These are phyloP conservation scores for Crucihimalaya himalaica DNA, from an alignment of 345 rosid species.

Conservation along the genomic window DNA sequence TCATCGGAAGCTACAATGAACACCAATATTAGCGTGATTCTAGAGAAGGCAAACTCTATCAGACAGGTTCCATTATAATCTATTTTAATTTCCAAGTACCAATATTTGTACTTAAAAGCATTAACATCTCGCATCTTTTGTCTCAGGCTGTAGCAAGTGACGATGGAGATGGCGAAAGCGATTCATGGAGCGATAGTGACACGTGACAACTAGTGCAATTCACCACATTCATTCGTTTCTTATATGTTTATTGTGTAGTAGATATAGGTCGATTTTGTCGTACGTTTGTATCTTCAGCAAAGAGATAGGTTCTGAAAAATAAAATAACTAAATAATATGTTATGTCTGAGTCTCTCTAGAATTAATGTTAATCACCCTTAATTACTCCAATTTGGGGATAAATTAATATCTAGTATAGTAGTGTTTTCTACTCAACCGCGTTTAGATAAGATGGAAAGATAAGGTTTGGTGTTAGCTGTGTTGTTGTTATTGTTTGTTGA, in stretches of 20 bases:
- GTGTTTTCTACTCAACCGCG: background rate
- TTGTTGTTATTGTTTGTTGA: no score
- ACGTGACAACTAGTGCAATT: background rate
- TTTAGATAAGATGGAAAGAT: no score
- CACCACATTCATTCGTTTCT: conserved; percentile 8
- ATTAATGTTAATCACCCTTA: background rate
- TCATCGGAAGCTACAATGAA: conserved; percentile 46
- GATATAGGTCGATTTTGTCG: conserved; percentile 31
- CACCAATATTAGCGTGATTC: conserved; percentile 62
- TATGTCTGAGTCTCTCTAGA: background rate
- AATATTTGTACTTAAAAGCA: conserved; percentile 2
- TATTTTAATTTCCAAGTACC: conserved; percentile 1
- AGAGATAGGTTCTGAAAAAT: conserved; percentile 6
- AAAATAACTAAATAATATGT: background rate
- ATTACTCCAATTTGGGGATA: background rate
- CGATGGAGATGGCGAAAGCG: conserved; percentile 31
- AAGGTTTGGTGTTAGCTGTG: no score
- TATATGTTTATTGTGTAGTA: conserved; percentile 6
- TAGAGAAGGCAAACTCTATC: conserved; percentile 90
- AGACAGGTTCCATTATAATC: conserved; percentile 61
- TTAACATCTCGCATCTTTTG: conserved; percentile 6
- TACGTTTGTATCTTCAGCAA: conserved; percentile 8
- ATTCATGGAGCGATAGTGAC: conserved; percentile 39
- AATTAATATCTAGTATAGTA: background rate
- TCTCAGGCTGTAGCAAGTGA: conserved; percentile 41